Evolutionary conservation across 1,284 basidiomycete genomes (phyloP), one percentile per base, ranked within the genome.

Genomic region (Cryptococcus sp.): DNA sequence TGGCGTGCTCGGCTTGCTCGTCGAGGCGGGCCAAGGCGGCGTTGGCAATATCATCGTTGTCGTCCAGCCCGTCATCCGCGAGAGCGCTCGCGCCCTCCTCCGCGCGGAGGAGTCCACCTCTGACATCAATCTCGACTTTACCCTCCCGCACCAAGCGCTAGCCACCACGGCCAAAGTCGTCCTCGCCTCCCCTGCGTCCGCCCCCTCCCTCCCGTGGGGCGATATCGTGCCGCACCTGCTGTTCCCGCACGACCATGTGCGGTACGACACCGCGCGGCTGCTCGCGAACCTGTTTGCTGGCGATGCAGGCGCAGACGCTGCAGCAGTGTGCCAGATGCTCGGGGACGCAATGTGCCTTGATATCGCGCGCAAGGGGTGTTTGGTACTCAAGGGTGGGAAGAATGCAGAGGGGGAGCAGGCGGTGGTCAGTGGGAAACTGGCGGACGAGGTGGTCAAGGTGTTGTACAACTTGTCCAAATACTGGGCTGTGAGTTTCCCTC

Each of bases 171-270:
- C 80, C 37, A 92, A 91, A 71, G 61, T 62, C 11, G 74, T 87
- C 12, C 72, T 88, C 36, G 82, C 82, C 33, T 76, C 83, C 1
- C 82, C 84, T 57, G 83, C 86, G 0, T 79, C 82, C 28, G 72
- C 80, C 4, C 53, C 49, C 33, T 78, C 76, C 50, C 76, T 90
- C 1, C 74, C 80, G 3, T 95, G 91, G 91, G 66, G 77, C 20
- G 72, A 80, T 0, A 80, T 96, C 43, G 79, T 84, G 18, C 69
- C 80, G 0, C 84, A 90, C 67, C 82, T 98, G 2, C 80, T 90
- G 9, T 97, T 88, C 78, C 93, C 94, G 12, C 95, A 99, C 76
- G 85, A 89, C 4, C 98, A 94, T 95, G 91, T 96, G 1, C 87
- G 94, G 36, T 85, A 85, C 13, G 88, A 88, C 0, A 82, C 93